Base-by-base conservation (phyloP, 805 yeast genomes). In the Metschnikowia matae region DNA sequence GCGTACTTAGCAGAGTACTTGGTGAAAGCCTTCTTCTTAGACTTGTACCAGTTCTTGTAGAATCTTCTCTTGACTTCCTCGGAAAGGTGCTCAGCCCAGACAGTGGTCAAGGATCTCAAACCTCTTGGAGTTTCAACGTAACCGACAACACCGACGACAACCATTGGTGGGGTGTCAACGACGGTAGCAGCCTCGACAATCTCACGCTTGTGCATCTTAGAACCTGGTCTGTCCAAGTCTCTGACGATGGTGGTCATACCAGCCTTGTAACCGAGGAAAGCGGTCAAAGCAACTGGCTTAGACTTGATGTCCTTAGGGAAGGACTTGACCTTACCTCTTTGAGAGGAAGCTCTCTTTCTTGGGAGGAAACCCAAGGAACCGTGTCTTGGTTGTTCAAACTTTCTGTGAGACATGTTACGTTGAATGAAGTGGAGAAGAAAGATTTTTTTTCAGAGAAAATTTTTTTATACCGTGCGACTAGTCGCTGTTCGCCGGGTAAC, bases 31-130 rank as follows among this genome's bases (percentile, higher is more conserved):
- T 91, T 91, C 96, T 94, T 94, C 92, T 94, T 94, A 67, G 97
- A 86, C 86, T 91, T 91, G 96, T 89, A 94, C 99, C 99, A 94
- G 96, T 92, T 94, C 89, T 91, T 94, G 97, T 94, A 94, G 96
- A 94, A 94, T 84, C 97, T 89, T 85, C 99, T 89, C 88, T 86
- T 92, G 79, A 94, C 84, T 81, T 94, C 99, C 76, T 94, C 99
- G 71, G 96, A 87, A 74, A 94, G 85, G 82, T 94, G 99, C 85
- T 94, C 98, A 73, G 99, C 99, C 99, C 99, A 94, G 75, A 94
- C 99, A 72, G 99, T 94, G 78, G 98, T 89, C 78, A 94, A 86
- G 61, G 99, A 89, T 82, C 99, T 90, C 75, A 94, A 85, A 82
- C 99, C 99, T 84, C 97, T 91, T 82, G 99, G 99, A 70, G 99